Conservation (phyloP, 129 eudicot genomes). For the Kitagawia praeruptora region DNA sequence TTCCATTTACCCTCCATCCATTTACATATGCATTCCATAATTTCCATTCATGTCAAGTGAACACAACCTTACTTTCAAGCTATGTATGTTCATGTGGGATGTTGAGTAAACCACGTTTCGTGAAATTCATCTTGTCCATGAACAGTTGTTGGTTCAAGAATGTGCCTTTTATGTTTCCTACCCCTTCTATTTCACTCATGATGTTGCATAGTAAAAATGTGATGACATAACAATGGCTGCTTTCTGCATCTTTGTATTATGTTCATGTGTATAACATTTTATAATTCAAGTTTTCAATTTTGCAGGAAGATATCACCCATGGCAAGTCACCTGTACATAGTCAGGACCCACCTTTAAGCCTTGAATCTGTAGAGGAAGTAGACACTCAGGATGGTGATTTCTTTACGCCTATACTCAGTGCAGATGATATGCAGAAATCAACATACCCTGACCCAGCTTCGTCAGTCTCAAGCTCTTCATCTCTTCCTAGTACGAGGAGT, state of each 20-base stretch:
- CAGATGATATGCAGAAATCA: constrained; percentile 25
- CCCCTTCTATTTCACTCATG: not conserved
- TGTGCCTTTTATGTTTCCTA: not conserved
- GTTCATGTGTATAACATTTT: not conserved
- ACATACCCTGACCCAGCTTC: constrained; percentile 24
- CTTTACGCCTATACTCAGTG: constrained; percentile 8
- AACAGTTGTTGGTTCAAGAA: not conserved
- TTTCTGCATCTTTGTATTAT: not conserved
- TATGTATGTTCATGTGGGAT: not conserved
- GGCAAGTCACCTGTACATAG: constrained; percentile 27
- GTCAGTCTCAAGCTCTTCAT: constrained; percentile 30
- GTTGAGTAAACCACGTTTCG: not conserved
- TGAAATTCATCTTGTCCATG: not conserved
- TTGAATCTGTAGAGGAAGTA: constrained; percentile 28
- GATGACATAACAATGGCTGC: not conserved
- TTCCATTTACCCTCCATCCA: no score
- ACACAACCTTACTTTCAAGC: not conserved
- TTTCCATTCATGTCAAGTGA: not conserved
- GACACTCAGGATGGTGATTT: constrained; percentile 14
- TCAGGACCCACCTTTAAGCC: constrained; percentile 16
- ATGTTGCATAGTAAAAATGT: not conserved
- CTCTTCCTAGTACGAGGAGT: constrained; percentile 15
- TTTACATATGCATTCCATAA: not conserved
- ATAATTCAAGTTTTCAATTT: not conserved
- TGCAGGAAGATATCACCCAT: constrained; percentile 34